These are phyloP conservation scores for Cyanophora paradoxa DNA, from an alignment of 78 protist species.

Conservation along the genomic window DNA sequence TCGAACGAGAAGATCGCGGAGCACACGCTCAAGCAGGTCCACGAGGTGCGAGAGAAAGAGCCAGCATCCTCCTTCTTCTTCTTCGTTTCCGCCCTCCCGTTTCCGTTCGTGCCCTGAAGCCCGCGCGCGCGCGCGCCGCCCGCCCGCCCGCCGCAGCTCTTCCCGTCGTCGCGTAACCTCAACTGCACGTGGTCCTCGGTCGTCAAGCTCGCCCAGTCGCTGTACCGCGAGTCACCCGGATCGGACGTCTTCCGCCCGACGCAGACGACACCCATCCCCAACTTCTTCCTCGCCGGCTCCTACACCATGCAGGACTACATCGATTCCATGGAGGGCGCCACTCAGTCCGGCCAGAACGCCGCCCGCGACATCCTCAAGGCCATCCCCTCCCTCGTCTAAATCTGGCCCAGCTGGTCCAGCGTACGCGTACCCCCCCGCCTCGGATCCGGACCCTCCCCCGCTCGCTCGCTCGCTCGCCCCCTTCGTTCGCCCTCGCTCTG, in stretches of 20 bases:
- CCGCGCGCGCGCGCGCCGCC: too few relatives aligned
- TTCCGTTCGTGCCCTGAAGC: too few relatives aligned
- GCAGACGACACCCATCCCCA: background rate
- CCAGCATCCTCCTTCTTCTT: too few relatives aligned
- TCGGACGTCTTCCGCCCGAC: constrained; percentile 7
- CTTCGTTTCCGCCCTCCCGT: too few relatives aligned
- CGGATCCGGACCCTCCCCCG: too few relatives aligned
- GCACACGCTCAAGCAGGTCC: background rate
- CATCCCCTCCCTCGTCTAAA: too few relatives aligned
- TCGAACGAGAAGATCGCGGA: background rate
- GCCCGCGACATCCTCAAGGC: constrained; percentile 1
- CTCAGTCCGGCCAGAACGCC: background rate
- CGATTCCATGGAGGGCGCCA: constrained; percentile 39
- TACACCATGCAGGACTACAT: constrained; percentile 26
- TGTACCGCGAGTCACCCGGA: constrained; percentile 15
- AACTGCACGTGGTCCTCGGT: constrained; percentile 34
- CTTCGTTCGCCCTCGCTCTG: too few relatives aligned
- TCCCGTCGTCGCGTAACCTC: constrained; percentile 22
- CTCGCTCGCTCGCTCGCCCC: too few relatives aligned
- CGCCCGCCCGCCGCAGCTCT: background rate
- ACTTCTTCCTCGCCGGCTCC: constrained; percentile 2
- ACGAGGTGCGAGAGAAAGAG: too few relatives aligned
- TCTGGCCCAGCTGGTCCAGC: too few relatives aligned
- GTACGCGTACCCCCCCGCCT: too few relatives aligned
- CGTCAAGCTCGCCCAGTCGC: constrained; percentile 19